phyloP scores from a whole-genome alignment of 345 rosid genomes.

The Citropsis articulata region DNA sequence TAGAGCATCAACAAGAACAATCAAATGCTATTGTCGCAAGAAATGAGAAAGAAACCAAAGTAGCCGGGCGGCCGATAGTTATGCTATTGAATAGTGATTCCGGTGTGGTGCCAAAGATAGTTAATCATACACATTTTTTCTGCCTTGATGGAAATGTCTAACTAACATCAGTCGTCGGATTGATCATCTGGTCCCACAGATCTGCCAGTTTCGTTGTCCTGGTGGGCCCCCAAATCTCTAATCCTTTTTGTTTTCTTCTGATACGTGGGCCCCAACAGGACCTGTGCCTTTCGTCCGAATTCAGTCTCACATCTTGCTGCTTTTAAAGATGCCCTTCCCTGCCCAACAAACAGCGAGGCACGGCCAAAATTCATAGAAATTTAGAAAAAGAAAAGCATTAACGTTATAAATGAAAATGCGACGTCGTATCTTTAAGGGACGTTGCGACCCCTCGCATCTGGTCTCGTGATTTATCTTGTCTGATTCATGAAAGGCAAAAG shows the following conservation, averaged over 20 bases:
- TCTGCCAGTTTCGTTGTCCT: not conserved
- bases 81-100: too few species aligned
- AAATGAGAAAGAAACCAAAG: not conserved
- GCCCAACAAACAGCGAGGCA: not conserved
- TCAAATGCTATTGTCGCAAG: not conserved
- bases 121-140: not conserved
- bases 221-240: conserved; percentile 9
- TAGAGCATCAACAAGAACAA: not conserved
- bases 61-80: not conserved
- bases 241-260: not conserved
- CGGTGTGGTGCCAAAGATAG: too few species aligned
- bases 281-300: not conserved
- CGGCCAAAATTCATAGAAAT: not conserved
- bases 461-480: conserved; percentile 5
- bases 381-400: not conserved
- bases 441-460: not conserved
- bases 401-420: not conserved
- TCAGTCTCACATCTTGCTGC: not conserved
- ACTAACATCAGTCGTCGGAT: conserved; percentile 1
- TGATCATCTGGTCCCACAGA: not conserved
- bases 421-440: not conserved
- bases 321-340: not conserved
- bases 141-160: not conserved
- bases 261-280: not conserved
- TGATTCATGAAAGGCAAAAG: not conserved